Evolutionary conservation across 192 early-diverging fungal species (phyloP), one percentile per base, ranked within the genome.

Genomic region (Linnemannia zychae): DNA sequence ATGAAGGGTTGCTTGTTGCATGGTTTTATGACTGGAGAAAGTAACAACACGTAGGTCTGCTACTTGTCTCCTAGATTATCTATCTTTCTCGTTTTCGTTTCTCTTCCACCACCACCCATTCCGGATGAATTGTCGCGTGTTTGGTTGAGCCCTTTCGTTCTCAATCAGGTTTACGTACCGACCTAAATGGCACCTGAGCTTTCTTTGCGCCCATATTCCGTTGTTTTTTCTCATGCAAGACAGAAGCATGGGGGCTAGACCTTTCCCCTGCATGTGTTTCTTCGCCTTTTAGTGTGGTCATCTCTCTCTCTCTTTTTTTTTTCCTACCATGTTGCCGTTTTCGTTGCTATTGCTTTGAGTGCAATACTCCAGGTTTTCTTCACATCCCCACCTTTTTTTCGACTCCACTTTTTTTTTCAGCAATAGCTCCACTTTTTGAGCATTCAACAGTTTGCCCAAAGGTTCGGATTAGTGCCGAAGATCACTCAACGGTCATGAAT

Each of bases 351-450:
- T n/a, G n/a, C n/a, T n/a, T n/a, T n/a, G n/a, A n/a, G n/a, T n/a
- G n/a, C n/a, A n/a, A 7, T 57, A 28, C 57, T 13, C 57, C 57
- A 63, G 57, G 12, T 63, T 63, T 15, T 63, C 28, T 63, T 4
- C 2, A 11, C 13, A 33, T 31, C 57, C 24, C 57, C 57, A 31
- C 57, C 57, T 63, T 63, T 63, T 63, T 63, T 63, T 63, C 57
- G 57, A 63, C 28, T 33, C 57, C 57, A 63, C 11, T 31, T 63
- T 63, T 63, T 63, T 22, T n/a, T 1, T 24, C 15, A 1, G 15
- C 57, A n/a, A 63, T 73, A 17, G 33, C 40, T 18, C 72, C 72
- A 73, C 72, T 53, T 73, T 73, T 24, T 24, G 15, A 40, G 7
- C 24, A 38, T 24, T 28, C 33, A 15, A 67, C 24, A 38, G 37